Conservation (phyloP, 306 rosid species). For the Vigna hirtella region DNA sequence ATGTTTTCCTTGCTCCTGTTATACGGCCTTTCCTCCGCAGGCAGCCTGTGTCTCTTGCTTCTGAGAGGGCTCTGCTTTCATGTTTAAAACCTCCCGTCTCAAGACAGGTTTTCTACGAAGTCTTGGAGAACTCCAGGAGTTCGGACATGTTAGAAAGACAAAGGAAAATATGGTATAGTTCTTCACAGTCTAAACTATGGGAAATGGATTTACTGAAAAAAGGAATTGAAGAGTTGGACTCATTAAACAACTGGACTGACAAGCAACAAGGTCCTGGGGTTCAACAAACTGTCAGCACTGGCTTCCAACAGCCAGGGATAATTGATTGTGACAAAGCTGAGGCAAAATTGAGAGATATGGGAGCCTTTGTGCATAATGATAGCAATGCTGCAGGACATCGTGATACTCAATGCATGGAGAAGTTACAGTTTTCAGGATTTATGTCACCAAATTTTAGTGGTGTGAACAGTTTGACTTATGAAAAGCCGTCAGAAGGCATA, state of each 20-base stretch:
- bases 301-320: conserved; percentile 62
- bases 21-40: conserved; percentile 83
- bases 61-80: conserved; percentile 76
- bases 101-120: conserved; percentile 74
- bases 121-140: conserved; percentile 90
- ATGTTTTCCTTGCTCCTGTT: conserved; percentile 94
- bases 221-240: conserved; percentile 71
- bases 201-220: conserved; percentile 83
- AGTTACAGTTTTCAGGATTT: conserved; percentile 88
- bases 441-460: conserved; percentile 87
- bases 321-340: conserved; percentile 73
- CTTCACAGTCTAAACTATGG: conserved; percentile 88
- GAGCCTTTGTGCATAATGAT: conserved; percentile 61
- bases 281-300: conserved; percentile 57
- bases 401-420: conserved; percentile 72
- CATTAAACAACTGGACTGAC: conserved; percentile 71
- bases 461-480: conserved; percentile 72
- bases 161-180: conserved; percentile 96
- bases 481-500: conserved; percentile 89
- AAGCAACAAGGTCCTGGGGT: conserved; percentile 61
- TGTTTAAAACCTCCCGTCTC: conserved; percentile 90
- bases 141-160: conserved; percentile 97
- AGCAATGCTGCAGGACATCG: conserved; percentile 63
- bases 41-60: conserved; percentile 92
- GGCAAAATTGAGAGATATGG: conserved; percentile 78